Percentiles rank a stretch among this genome's conserved stretches.
phyloP scores from a whole-genome alignment of 169 alveolate genomes.

The Eimeria acervulina region DNA sequence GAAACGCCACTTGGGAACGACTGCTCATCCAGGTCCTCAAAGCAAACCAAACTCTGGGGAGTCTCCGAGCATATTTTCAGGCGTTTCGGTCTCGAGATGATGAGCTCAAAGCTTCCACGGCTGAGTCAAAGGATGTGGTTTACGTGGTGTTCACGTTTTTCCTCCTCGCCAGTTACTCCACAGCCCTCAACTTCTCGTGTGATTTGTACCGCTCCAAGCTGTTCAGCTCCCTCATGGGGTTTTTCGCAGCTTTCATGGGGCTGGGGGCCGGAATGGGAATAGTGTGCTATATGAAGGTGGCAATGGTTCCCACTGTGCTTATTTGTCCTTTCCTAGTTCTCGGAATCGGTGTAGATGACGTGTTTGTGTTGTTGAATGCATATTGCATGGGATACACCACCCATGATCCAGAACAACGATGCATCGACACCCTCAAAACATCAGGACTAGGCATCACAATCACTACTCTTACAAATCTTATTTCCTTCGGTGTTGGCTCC shows the following conservation, averaged over 20 bases:
- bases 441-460: constrained; percentile 86
- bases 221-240: constrained; percentile 89
- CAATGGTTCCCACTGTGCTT: constrained; percentile 88
- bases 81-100: constrained; percentile 89
- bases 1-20: constrained; percentile 89
- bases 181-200: constrained; percentile 87
- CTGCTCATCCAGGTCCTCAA: constrained; percentile 85
- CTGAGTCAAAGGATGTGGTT: constrained; percentile 87
- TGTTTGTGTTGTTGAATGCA: constrained; percentile 87
- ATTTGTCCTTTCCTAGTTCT: constrained; percentile 88
- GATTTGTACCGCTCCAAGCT: constrained; percentile 84
- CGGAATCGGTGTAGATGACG: constrained; percentile 89
- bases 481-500: constrained; percentile 84
- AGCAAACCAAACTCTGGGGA: constrained; percentile 87
- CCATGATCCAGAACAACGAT: constrained; percentile 86
- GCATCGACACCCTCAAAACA: constrained; percentile 85
- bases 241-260: constrained; percentile 88
- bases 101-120: constrained; percentile 87
- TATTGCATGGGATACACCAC: constrained; percentile 87
- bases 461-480: constrained; percentile 83
- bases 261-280: constrained; percentile 89
- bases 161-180: constrained; percentile 86
- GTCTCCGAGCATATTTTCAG: constrained; percentile 85
- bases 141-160: constrained; percentile 88
- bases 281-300: constrained; percentile 86